These are phyloP conservation scores for Dendrobium officinale DNA, from an alignment of 106 monocot species.

Conservation along the genomic window DNA sequence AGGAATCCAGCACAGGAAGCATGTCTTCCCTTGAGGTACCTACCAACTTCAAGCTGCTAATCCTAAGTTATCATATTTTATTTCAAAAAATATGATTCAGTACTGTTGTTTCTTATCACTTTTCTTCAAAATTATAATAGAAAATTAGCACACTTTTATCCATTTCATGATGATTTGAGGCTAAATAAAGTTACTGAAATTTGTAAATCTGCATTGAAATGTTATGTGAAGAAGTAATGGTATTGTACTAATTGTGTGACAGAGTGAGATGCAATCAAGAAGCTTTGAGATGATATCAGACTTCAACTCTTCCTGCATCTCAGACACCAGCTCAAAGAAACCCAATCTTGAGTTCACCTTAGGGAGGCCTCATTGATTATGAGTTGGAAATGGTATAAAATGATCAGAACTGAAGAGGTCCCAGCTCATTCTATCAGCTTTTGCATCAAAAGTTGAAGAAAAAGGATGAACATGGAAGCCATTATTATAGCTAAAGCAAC, in stretches of 20 bases:
- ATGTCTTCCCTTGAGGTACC: slow-evolving; percentile 5
- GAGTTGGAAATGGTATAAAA: not conserved
- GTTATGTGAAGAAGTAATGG: not conserved
- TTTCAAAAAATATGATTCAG: not conserved
- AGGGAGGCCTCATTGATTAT: slow-evolving; percentile 41
- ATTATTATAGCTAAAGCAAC: not conserved
- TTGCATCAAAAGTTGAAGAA: not conserved
- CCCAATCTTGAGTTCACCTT: slow-evolving; percentile 86
- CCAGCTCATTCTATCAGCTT: not conserved
- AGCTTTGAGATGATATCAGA: slow-evolving; percentile 32
- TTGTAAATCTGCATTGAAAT: not conserved
- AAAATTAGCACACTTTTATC: not conserved
- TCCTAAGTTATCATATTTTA: not conserved
- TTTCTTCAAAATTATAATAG: not conserved
- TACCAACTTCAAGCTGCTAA: not conserved
- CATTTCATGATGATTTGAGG: not conserved
- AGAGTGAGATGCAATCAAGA: slow-evolving; percentile 30
- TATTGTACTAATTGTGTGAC: not conserved
- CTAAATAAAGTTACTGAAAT: not conserved
- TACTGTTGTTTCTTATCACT: not conserved
- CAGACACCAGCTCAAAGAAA: slow-evolving; percentile 33
- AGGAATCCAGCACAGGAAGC: slow-evolving; percentile 9
- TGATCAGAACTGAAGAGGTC: not conserved
- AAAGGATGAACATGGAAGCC: slow-evolving; percentile 4
- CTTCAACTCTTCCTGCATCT: slow-evolving; percentile 42